Evolutionary conservation across 2,329 filamentous ascomycete species (phyloP), one percentile per base, ranked within the genome.

Genomic region (Aureobasidium lini): DNA sequence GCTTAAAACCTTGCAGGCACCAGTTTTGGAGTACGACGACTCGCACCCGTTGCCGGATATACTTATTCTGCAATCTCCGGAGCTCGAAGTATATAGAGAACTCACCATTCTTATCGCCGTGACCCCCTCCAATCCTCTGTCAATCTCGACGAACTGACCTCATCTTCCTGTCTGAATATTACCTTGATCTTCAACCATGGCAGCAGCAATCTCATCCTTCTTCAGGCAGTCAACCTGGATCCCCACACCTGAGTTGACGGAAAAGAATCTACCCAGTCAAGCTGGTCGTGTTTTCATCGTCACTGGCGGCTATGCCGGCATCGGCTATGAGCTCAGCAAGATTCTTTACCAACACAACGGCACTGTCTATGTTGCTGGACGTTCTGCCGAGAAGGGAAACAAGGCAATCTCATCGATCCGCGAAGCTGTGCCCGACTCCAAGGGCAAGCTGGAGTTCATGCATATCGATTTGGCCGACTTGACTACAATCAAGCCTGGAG

Each of bases 301-400:
- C 15, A 85, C 72, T 0, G 79, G 79, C 23, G 76, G 74, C 28
- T 73, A 75, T 56, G 66, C 74, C 46, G 65, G 65, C 18, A 73
- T 83, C 6, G 82, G 82, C 9, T 75, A 77, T 42, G 78, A 83
- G 63, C 72, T 84, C 18, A 72, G 72, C 34, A 75, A 76, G 40
- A 75, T 85, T 3, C 73, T 86, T 10, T 85, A 84, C 68, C 68
- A 71, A 11, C 76, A 74, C 37, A 79, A 82, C 58, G 81, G 74
- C 37, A 81, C 72, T 1, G 77, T 85, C n/a, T 84, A 83, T 67
- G 67, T 83, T 29, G 80, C 80, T 4, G 76, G 76, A 2, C 79
- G 82, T 32, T 76, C 70, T 3, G 65, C 72, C 36, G 67, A 73
- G n/a, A 80, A 79, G 62, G 79, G 73, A 11, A 67, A 69, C 2